Conservation (phyloP, 148 eudicot species). For the Dianthus caryophyllus region DNA sequence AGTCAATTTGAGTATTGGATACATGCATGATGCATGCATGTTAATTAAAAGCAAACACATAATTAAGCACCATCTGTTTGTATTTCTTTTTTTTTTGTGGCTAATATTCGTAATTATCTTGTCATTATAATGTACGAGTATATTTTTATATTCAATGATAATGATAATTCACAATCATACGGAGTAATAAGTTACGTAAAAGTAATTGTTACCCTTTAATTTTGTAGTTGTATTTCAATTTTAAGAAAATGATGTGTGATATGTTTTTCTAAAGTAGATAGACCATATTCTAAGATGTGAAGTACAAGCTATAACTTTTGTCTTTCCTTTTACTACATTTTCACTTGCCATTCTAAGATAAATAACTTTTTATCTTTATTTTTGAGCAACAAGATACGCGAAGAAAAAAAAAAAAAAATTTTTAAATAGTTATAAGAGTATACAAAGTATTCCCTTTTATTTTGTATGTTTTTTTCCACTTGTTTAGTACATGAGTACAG, state of each 20-base stretch:
- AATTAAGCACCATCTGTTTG: not conserved
- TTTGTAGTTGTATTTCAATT: not conserved
- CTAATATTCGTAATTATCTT: not conserved
- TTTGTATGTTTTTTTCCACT: too few relatives aligned
- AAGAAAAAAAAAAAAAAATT: too few relatives aligned
- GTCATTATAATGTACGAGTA: not conserved
- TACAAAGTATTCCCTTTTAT: too few relatives aligned
- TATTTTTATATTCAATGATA: too few relatives aligned
- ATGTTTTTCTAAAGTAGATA: not conserved
- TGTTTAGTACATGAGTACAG: too few relatives aligned
- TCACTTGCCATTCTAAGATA: not conserved
- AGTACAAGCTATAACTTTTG: not conserved
- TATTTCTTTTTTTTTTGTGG: too few relatives aligned
- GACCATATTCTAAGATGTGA: not conserved
- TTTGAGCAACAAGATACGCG: too few relatives aligned
- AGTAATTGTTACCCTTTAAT: not conserved
- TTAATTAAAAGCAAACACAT: too few relatives aligned
- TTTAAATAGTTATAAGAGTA: too few relatives aligned
- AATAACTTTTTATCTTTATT: too few relatives aligned
- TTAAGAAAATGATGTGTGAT: not conserved
- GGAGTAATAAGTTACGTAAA: not conserved
- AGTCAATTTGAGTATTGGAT: not conserved
- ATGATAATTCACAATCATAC: not conserved
- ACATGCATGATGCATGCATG: not conserved
- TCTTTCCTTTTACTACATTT: constrained; percentile 3